phyloP scores from a whole-genome alignment of 164 flowering plant species.

The Tetracentron sinense region DNA sequence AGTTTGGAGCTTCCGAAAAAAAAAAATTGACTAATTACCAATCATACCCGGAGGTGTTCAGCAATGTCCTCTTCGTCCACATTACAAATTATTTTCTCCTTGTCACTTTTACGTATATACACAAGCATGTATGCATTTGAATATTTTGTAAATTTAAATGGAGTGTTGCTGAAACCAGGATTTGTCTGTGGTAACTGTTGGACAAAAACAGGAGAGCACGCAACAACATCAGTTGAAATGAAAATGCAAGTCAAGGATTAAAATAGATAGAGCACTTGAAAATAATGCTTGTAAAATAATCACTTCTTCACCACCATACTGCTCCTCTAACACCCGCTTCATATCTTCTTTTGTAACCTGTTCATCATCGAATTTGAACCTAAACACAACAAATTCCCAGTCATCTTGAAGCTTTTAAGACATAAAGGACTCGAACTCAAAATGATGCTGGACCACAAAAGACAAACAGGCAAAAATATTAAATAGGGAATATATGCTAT shows the following conservation, averaged over 20 bases:
- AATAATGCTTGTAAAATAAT: constrained; percentile 3
- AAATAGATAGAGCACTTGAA: too few relatives aligned
- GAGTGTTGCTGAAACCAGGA: constrained; percentile 81
- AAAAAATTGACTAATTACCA: not conserved
- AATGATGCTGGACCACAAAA: not conserved
- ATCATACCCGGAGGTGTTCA: constrained; percentile 70
- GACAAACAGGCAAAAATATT: too few relatives aligned
- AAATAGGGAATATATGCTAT: too few relatives aligned
- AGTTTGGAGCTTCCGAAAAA: constrained; percentile 7
- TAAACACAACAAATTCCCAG: constrained; percentile 15
- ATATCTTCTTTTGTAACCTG: constrained; percentile 82
- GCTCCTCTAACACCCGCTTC: constrained; percentile 80
- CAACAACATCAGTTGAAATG: not conserved
- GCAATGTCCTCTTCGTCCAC: constrained; percentile 93
- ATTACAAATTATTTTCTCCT: constrained; percentile 77
- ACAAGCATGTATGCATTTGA: constrained; percentile 97
- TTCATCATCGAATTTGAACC: constrained; percentile 94
- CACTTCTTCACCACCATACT: constrained; percentile 92
- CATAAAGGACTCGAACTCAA: not conserved
- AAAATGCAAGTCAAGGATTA: not conserved
- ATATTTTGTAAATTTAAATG: constrained; percentile 85
- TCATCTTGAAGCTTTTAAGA: too few relatives aligned
- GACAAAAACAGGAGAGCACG: constrained; percentile 12
- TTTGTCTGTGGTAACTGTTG: constrained; percentile 78
- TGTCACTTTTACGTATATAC: constrained; percentile 87